phyloP scores from a whole-genome alignment of 352 stramenopile genomes.

The Pythium volutum region DNA sequence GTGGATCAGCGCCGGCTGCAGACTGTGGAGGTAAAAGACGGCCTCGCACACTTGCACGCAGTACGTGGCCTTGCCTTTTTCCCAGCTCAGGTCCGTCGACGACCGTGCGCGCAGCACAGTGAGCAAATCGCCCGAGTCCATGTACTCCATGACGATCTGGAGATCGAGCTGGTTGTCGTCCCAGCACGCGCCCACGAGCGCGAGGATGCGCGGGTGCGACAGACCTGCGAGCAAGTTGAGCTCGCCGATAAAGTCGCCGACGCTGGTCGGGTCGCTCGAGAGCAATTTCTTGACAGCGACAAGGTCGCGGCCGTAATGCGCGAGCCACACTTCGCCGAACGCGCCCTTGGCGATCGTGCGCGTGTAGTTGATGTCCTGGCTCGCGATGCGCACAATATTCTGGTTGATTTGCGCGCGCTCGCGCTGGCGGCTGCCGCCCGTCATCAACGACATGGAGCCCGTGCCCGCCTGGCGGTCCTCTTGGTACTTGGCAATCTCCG shows the following conservation, averaged over 20 bases:
- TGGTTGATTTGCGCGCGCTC: slow-evolving; percentile 32
- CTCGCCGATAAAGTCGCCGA: slow-evolving; percentile 71
- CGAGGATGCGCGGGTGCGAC: slow-evolving; percentile 71
- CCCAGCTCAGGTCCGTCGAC: slow-evolving; percentile 15
- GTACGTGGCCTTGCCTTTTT: slow-evolving; percentile 61
- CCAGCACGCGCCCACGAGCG: slow-evolving; percentile 70
- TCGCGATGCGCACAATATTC: slow-evolving; percentile 53
- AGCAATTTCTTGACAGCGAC: slow-evolving; percentile 84
- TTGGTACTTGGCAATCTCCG: slow-evolving; percentile 30
- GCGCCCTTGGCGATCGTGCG: slow-evolving; percentile 76
- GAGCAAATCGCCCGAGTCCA: slow-evolving; percentile 36
- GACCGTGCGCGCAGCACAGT: slow-evolving; percentile 22
- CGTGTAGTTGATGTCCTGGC: slow-evolving; percentile 75
- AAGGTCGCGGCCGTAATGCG: slow-evolving; percentile 55
- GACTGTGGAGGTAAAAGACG: slow-evolving; percentile 86
- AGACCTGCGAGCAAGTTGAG: slow-evolving; percentile 79
- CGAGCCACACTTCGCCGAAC: slow-evolving; percentile 82
- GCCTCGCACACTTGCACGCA: slow-evolving; percentile 80
- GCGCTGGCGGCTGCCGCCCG: slow-evolving; percentile 18
- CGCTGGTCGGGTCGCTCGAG: slow-evolving; percentile 44
- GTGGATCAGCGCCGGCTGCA: slow-evolving; percentile 87
- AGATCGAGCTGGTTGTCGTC: slow-evolving; percentile 63
- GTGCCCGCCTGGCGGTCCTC: slow-evolving; percentile 22
- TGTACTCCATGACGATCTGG: slow-evolving; percentile 69
- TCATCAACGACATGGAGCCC: slow-evolving; percentile 5